Conservation (phyloP, 192 early-diverging fungal species). For the Rhizophagus prolifer region DNA sequence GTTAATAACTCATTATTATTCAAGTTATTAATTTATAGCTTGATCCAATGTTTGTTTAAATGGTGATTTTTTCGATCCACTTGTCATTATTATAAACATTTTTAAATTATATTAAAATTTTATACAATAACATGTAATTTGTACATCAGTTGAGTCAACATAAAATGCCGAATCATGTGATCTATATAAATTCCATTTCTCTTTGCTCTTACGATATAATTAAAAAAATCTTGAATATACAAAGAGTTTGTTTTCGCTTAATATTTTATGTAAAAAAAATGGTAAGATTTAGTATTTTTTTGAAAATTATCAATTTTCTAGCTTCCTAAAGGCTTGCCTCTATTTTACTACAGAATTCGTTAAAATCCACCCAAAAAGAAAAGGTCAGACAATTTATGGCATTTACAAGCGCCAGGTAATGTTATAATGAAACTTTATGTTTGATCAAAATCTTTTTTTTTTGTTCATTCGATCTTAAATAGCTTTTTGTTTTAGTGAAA, state of each 20-base stretch:
- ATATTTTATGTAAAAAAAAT: not conserved
- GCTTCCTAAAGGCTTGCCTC: not conserved
- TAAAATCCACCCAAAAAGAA: conserved; percentile 43
- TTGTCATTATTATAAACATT: too few relatives aligned
- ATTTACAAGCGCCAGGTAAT: conserved; percentile 46
- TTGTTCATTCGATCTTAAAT: not conserved
- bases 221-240: too few relatives aligned
- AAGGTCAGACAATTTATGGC: conserved; percentile 47
- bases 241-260: too few relatives aligned
- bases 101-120: too few relatives aligned
- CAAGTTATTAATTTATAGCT: too few relatives aligned
- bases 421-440: not conserved
- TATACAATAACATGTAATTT: too few relatives aligned
- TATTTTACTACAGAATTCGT: conserved; percentile 19
- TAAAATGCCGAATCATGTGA: not conserved
- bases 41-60: too few relatives aligned
- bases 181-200: too few relatives aligned
- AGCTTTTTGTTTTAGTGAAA: conserved; percentile 45
- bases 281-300: not conserved
- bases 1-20: too few relatives aligned
- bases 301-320: not conserved
- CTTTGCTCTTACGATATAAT: too few relatives aligned
- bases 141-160: too few relatives aligned
- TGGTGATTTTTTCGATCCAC: too few relatives aligned
- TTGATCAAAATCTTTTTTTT: not conserved